Evolutionary conservation across 73 alveolate genomes (phyloP).

Genomic region (Paramecium pentaurelia): DNA sequence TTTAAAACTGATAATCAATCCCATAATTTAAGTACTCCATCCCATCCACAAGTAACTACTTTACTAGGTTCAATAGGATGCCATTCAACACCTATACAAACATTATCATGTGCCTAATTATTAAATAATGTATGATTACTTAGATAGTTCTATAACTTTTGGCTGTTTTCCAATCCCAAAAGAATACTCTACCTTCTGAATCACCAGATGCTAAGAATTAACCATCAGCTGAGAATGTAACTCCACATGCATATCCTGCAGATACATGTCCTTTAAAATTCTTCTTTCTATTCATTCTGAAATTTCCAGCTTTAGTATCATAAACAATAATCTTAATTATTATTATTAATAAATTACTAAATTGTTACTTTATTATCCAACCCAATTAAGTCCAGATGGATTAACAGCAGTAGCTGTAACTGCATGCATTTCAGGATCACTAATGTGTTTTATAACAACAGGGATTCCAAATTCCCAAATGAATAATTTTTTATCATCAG

Average conservation of each 20-base stretch:
- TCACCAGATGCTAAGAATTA: conserved; percentile 96
- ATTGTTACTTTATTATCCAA: conserved; percentile 96
- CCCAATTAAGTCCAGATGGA: conserved; percentile 94
- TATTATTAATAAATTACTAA: conserved; percentile 67
- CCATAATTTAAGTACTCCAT: conserved; percentile 97
- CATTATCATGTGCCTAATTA: conserved; percentile 87
- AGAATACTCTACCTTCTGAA: conserved; percentile 96
- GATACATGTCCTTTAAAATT: conserved; percentile 91
- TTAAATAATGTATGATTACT: not conserved
- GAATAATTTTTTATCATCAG: conserved; percentile 96
- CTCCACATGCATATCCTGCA: conserved; percentile 97
- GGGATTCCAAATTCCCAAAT: conserved; percentile 98
- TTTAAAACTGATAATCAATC: conserved; percentile 69
- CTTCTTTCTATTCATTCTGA: conserved; percentile 93
- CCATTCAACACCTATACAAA: conserved; percentile 96
- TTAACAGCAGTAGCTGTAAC: conserved; percentile 91
- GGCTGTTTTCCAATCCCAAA: conserved; percentile 98
- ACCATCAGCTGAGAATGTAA: conserved; percentile 95
- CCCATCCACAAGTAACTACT: conserved; percentile 98
- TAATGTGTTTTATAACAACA: conserved; percentile 92
- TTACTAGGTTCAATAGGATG: conserved; percentile 94
- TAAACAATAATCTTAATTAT: conserved; percentile 64
- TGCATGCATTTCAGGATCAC: conserved; percentile 96
- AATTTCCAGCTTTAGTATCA: conserved; percentile 92
- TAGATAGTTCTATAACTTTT: conserved; percentile 88